Percentiles rank a stretch among this genome's conserved stretches.
Conservation (phyloP, 2,329 filamentous ascomycete genomes). For the Epichloe gansuensis region DNA sequence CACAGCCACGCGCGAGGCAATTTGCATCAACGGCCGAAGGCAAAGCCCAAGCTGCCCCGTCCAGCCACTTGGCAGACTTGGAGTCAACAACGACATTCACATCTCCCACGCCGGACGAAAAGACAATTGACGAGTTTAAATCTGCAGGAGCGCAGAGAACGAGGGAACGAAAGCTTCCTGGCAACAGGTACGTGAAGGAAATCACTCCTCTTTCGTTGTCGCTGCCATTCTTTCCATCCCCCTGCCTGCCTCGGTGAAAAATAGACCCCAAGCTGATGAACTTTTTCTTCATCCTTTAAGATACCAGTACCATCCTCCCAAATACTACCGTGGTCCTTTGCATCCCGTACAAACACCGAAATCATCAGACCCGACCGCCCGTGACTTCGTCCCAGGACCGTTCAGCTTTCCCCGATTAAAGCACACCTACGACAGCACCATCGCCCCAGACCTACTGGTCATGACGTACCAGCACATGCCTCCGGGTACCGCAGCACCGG, state of each 20-base stretch:
- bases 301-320: conserved; percentile 90
- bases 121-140: conserved; percentile 28
- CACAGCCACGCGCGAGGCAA: conserved; percentile 21
- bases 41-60: conserved; percentile 15
- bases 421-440: conserved; percentile 80
- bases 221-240: conserved; percentile 20
- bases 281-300: conserved; percentile 33
- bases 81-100: conserved; percentile 38
- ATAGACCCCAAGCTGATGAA: not conserved
- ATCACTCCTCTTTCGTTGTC: conserved; percentile 6
- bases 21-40: conserved; percentile 34
- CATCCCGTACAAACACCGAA: conserved; percentile 88
- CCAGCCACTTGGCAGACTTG: conserved; percentile 32
- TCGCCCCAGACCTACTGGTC: conserved; percentile 78
- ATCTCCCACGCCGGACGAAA: conserved; percentile 27
- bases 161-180: conserved; percentile 29
- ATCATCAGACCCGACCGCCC: conserved; percentile 74
- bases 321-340: conserved; percentile 86
- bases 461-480: conserved; percentile 78
- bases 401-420: conserved; percentile 79
- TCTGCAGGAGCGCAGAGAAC: conserved; percentile 23
- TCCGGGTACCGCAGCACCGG: conserved; percentile 52
- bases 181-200: conserved; percentile 30
- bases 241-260: not conserved
- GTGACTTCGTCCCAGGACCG: conserved; percentile 79